Percentiles rank a stretch among this genome's conserved stretches.
Evolutionary conservation across 2,329 filamentous ascomycete species (phyloP).

Genomic region (Neospermospora avenae): DNA sequence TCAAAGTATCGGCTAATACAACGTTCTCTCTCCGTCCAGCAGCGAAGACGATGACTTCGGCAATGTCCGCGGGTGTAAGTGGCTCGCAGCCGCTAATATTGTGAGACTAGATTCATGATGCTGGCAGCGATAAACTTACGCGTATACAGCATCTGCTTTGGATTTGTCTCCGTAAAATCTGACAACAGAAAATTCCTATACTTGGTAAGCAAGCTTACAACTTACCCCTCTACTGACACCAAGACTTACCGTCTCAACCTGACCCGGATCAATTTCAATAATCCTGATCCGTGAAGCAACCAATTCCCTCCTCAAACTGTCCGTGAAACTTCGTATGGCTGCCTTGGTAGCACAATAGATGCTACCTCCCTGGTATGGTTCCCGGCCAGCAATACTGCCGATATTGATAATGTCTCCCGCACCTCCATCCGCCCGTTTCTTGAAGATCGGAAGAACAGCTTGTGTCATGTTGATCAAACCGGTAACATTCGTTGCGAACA

Average conservation of each 20-base stretch:
- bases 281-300: slow-evolving; percentile 76
- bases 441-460: slow-evolving; percentile 79
- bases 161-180: slow-evolving; percentile 83
- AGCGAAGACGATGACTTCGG: slow-evolving; percentile 84
- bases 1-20: slow-evolving; percentile 79
- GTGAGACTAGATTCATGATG: slow-evolving; percentile 12
- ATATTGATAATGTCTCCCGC: slow-evolving; percentile 94
- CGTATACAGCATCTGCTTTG: slow-evolving; percentile 88
- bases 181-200: slow-evolving; percentile 79
- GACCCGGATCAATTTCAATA: slow-evolving; percentile 86
- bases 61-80: slow-evolving; percentile 85
- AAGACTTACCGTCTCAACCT: slow-evolving; percentile 74
- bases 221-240: background rate
- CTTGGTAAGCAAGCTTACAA: background rate
- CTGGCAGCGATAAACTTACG: slow-evolving; percentile 48
- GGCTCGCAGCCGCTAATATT: slow-evolving; percentile 66
- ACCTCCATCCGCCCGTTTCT: slow-evolving; percentile 64
- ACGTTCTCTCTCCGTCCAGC: slow-evolving; percentile 85
- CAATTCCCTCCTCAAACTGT: slow-evolving; percentile 77
- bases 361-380: slow-evolving; percentile 78
- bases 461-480: slow-evolving; percentile 97
- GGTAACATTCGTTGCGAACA: slow-evolving; percentile 92
- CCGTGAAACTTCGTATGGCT: slow-evolving; percentile 80
- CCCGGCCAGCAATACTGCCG: slow-evolving; percentile 85
- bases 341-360: slow-evolving; percentile 96